These are phyloP conservation scores for Trichophyton verrucosum DNA, from an alignment of 2,329 filamentous ascomycete genomes.

Conservation along the genomic window DNA sequence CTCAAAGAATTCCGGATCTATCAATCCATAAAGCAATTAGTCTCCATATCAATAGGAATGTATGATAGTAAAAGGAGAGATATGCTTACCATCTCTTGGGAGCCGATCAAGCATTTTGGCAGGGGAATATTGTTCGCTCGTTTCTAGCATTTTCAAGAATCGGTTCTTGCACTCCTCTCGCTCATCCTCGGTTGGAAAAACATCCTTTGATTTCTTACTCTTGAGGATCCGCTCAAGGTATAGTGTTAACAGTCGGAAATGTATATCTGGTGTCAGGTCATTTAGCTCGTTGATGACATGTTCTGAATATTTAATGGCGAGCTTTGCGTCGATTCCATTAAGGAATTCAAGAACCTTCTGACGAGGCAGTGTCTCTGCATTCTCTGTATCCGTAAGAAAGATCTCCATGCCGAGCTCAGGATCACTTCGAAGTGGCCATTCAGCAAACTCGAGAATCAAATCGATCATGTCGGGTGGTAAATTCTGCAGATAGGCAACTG, in stretches of 20 bases:
- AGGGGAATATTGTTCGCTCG: slow-evolving; percentile 69
- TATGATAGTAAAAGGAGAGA: slow-evolving; percentile 5
- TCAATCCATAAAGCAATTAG: neutral
- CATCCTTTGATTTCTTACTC: slow-evolving; percentile 27
- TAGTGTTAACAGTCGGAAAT: slow-evolving; percentile 68
- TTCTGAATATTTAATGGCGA: slow-evolving; percentile 76
- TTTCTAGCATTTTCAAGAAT: slow-evolving; percentile 61
- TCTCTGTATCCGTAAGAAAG: slow-evolving; percentile 85
- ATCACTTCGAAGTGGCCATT: slow-evolving; percentile 68
- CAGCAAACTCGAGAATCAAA: slow-evolving; percentile 78
- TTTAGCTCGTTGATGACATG: slow-evolving; percentile 81
- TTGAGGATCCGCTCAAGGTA: slow-evolving; percentile 47
- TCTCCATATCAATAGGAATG: neutral
- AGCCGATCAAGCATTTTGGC: slow-evolving; percentile 65
- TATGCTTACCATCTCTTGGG: slow-evolving; percentile 58
- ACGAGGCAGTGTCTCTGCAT: slow-evolving; percentile 78
- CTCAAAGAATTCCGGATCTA: slow-evolving; percentile 78
- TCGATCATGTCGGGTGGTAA: slow-evolving; percentile 79
- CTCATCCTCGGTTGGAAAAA: slow-evolving; percentile 29
- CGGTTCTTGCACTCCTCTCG: slow-evolving; percentile 51
- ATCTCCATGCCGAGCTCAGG: slow-evolving; percentile 77
- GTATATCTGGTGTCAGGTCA: slow-evolving; percentile 73
- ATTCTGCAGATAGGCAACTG: slow-evolving; percentile 79
- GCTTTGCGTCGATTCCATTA: slow-evolving; percentile 50
- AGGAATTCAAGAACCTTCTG: slow-evolving; percentile 65